These are phyloP conservation scores for Vaccinium myrtillus DNA, from an alignment of 148 eudicot species.

Conservation along the genomic window DNA sequence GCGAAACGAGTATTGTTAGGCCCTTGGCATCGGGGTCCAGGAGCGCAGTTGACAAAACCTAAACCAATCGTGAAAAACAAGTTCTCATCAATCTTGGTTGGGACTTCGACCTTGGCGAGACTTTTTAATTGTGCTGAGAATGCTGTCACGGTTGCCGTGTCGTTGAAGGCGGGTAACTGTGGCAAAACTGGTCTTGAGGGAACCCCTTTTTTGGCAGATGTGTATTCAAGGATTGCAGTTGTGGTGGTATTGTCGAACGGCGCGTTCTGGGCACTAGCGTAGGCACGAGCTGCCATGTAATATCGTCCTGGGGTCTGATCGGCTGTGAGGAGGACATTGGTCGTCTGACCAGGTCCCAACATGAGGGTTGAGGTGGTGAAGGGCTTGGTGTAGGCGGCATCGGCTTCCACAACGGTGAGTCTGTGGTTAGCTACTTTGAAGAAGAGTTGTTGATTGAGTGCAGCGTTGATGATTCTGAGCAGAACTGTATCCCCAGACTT, in stretches of 20 bases:
- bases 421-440: conserved; percentile 63
- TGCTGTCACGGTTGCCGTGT: conserved; percentile 60
- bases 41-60: conserved; percentile 53
- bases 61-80: conserved; percentile 63
- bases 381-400: conserved; percentile 59
- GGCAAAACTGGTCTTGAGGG: conserved; percentile 45
- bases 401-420: conserved; percentile 70
- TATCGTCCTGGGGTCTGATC: conserved; percentile 60
- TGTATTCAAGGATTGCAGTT: conserved; percentile 67
- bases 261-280: conserved; percentile 43
- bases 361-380: conserved; percentile 56
- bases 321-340: conserved; percentile 60
- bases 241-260: conserved; percentile 75
- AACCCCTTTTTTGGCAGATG: conserved; percentile 27
- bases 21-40: conserved; percentile 64
- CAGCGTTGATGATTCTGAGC: conserved; percentile 70
- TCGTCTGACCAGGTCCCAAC: conserved; percentile 82
- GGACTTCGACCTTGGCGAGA: conserved; percentile 42
- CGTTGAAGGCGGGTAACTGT: conserved; percentile 59
- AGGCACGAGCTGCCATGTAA: conserved; percentile 70
- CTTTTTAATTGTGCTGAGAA: conserved; percentile 52
- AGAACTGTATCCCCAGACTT: conserved; percentile 61
- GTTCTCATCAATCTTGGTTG: conserved; percentile 53
- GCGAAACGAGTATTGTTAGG: conserved; percentile 70
- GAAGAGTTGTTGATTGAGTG: conserved; percentile 76